Base-by-base conservation (phyloP, 2,329 filamentous ascomycete species). In the Fusarium liriodendri region DNA sequence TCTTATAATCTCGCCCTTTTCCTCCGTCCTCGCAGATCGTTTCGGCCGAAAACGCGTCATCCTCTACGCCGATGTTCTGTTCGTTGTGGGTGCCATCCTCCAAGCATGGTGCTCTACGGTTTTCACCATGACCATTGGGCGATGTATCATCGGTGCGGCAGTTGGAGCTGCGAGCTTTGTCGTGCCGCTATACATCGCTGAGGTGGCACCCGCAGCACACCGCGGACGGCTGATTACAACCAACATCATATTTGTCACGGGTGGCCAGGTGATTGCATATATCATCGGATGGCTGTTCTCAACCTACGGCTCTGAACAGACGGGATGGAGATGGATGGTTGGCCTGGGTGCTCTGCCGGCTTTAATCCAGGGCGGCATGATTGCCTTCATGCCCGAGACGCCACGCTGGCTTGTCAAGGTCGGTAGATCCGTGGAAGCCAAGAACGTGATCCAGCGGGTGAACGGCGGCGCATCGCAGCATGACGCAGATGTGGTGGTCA, bases 271-370 rank as follows among this genome's bases (percentile, higher is more conserved):
- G 2, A 89, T 97, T 22, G 95, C 96, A 3, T 98, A 98, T 82
- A 80, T 97, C 2, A 84, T 95, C 8, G 96, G 96, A 1, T 98
- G 94, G 93, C 82, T 87, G 0, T 92, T 97, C 55, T 88, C 90
- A 7, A 87, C 89, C 65, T 85, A 86, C 67, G 89, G 85, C 0
- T 81, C 84, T 66, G 76, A 80, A 25, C 79, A 78, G 38, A 89
- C 87, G 14, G 94, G 93, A 2, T 98, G 96, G 95, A 87, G 95
- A 59, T 97, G 94, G 92, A 95, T 98, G 89, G 95, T 98, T 0
- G 95, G 95, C 0, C 83, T 98, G 0, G 96, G 95, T 1, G 93
- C 93, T 10, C 71, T 93, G 29, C 96, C 96, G 0, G 95, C 95
- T 0, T 81, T 89, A 0, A 64, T 95, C 5, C 96, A 98, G 80